A percentile compares a stretch with the other conserved stretches of the same genome.
phyloP scores from a whole-genome alignment of 441 rosid genomes.

The Isatis lusitanica region DNA sequence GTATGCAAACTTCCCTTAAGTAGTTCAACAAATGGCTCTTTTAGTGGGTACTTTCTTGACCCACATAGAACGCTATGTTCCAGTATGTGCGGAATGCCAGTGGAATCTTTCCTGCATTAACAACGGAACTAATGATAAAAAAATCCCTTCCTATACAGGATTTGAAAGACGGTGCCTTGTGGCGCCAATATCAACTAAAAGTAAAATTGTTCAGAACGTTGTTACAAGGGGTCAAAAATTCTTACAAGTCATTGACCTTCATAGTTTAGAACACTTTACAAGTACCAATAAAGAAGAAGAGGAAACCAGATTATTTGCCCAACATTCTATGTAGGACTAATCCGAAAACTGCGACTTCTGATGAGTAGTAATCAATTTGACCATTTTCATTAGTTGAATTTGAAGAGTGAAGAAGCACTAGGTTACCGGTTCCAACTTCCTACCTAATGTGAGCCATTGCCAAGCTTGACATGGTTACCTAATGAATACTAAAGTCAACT shows the following conservation, averaged over 20 bases:
- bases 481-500: background rate
- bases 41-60: slow-evolving; percentile 92
- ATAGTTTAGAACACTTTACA: background rate
- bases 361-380: background rate
- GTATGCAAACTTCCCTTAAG: slow-evolving; percentile 93
- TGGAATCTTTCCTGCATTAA: slow-evolving; percentile 82
- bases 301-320: background rate
- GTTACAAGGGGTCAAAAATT: background rate
- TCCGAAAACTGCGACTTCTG: background rate
- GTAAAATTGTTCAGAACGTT: background rate
- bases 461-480: background rate
- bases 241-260: background rate
- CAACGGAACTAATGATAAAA: background rate
- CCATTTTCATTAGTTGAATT: slow-evolving; percentile 7
- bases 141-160: background rate
- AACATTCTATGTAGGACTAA: background rate
- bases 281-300: background rate
- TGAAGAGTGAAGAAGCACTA: background rate
- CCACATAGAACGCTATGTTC: slow-evolving; percentile 97
- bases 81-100: slow-evolving; percentile 96
- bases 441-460: background rate
- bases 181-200: background rate
- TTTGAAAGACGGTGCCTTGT: background rate
- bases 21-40: slow-evolving; percentile 95
- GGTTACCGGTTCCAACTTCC: background rate